A percentile compares a stretch with the other conserved stretches of the same genome.
Conservation (phyloP, 2,329 filamentous ascomycete species). For the Zymoseptoria crescenta region DNA sequence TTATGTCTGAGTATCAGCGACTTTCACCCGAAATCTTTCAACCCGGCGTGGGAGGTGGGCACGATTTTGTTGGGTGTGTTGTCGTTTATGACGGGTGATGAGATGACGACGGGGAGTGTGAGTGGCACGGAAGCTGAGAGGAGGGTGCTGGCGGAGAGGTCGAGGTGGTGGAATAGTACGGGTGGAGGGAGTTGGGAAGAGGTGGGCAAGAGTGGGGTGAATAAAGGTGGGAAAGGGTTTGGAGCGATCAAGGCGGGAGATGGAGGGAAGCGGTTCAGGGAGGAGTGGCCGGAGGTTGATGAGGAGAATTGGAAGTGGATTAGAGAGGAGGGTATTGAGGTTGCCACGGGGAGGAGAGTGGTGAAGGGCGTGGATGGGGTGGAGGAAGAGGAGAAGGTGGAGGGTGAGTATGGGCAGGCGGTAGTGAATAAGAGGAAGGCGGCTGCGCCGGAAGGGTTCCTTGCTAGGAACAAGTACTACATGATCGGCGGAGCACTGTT, state of each 20-base stretch:
- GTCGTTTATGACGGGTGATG: conserved; percentile 97
- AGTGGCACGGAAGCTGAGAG: conserved; percentile 70
- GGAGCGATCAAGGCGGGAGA: conserved; percentile 79
- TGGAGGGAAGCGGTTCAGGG: conserved; percentile 79
- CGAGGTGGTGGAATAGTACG: conserved; percentile 94
- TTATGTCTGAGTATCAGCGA: conserved; percentile 94
- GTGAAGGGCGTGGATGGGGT: conserved; percentile 50
- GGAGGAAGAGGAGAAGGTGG: conserved; percentile 49
- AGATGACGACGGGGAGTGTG: conserved; percentile 94
- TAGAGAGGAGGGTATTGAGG: conserved; percentile 71
- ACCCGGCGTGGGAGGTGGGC: conserved; percentile 95
- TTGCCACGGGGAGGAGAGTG: conserved; percentile 55
- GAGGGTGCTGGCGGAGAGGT: conserved; percentile 65
- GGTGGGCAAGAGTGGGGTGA: conserved; percentile 28
- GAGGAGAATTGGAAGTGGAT: conserved; percentile 90
- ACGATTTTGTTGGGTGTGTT: conserved; percentile 91
- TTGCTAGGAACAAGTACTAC: conserved; percentile 70
- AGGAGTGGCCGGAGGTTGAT: conserved; percentile 86
- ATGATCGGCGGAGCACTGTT: conserved; percentile 65
- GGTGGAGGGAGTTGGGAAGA: conserved; percentile 66
- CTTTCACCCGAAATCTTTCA: conserved; percentile 97
- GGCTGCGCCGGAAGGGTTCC: conserved; percentile 72
- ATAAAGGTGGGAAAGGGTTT: conserved; percentile 54
- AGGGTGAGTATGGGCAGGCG: conserved; percentile 48
- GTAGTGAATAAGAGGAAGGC: conserved; percentile 73